Conservation (phyloP, 768 basidiomycete species). For the Pulveroboletus ravenelii region DNA sequence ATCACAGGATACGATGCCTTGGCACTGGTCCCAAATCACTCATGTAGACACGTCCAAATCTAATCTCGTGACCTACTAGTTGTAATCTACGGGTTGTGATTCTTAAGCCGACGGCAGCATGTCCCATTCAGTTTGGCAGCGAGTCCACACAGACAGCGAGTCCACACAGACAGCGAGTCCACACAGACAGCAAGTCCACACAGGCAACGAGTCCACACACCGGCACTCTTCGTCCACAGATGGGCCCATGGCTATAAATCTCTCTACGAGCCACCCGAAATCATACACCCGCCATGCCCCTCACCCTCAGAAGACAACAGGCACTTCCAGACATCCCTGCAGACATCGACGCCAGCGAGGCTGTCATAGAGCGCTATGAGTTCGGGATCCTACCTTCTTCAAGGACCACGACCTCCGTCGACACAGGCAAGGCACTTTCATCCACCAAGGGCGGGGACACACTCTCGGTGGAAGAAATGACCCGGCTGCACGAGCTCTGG, state of each 20-base stretch:
- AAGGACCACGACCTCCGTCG: not conserved
- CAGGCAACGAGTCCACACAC: slow-evolving; percentile 2
- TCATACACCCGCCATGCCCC: slow-evolving; percentile 9
- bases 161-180: too few species aligned
- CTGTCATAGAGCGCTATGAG: not conserved
- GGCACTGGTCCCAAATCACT: too few species aligned
- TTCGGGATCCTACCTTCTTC: not conserved
- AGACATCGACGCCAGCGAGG: not conserved
- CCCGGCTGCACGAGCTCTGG: slow-evolving; percentile 20
- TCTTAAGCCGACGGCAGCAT: too few species aligned
- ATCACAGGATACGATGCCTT: too few species aligned
- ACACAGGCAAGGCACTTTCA: slow-evolving; percentile 11
- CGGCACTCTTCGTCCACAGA: not conserved
- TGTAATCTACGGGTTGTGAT: too few species aligned
- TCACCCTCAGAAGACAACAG: slow-evolving; percentile 11
- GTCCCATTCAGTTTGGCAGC: too few species aligned
- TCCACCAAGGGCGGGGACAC: slow-evolving; percentile 15
- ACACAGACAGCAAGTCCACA: too few species aligned
- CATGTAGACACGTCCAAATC: too few species aligned
- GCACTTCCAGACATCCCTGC: slow-evolving; percentile 20
- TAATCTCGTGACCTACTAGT: too few species aligned
- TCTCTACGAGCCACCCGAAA: not conserved
- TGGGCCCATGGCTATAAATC: slow-evolving; percentile 4
- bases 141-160: too few species aligned
- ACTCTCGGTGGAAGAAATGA: slow-evolving; percentile 18